Base-by-base conservation (phyloP, 345 rosid genomes). In the Citrus cavaleriei region DNA sequence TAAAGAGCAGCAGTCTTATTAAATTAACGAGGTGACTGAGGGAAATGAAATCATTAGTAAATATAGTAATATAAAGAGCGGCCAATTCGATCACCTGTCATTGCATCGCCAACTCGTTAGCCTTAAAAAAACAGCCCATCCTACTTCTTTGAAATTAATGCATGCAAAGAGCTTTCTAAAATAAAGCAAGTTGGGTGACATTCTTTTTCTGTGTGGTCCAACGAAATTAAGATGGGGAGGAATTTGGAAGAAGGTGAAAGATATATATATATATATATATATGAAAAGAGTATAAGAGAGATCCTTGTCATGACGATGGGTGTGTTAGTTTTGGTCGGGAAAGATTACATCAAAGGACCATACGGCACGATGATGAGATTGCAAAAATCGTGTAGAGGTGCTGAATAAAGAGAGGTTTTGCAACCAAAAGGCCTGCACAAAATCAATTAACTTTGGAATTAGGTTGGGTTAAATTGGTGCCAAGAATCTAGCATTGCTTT, bases 381-480 rank as follows among this genome's bases (percentile, higher is more conserved):
- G 77, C 69, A 61, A 46, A 49, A 38, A 66, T 8, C 46, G 6
- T 57, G 46, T 24, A 25, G 10, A 51, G 40, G 34, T 67, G 73
- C 74, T 74, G 54, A 75, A 60, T 61, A 79, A 77, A 74, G 68
- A 60, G 55, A 63, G 67, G 34, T 75, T 57, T 71, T 75, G 73
- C 73, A 61, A 21, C 83, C 74, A 67, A 77, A 83, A 81, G 85
- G 8, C 80, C 18, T 59, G 69, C 84, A 83, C 18, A 35, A 16
- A 14, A 51, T 71, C 18, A 18, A 54, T 37, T 59, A 59, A 14
- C 75, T 79, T 76, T 76, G 55, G 59, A 7, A 38, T 79, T 57
- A 16, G 80, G 51, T 67, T 76, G 78, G 61, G 54, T 70, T 54
- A 24, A 81, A 27, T 78, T 78, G 79, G 59, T 58, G 75, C 75